Evolutionary conservation across 176 grass and related monocot genomes (phyloP), one percentile per base, ranked within the genome.

Genomic region (Calamus simplicifolius): DNA sequence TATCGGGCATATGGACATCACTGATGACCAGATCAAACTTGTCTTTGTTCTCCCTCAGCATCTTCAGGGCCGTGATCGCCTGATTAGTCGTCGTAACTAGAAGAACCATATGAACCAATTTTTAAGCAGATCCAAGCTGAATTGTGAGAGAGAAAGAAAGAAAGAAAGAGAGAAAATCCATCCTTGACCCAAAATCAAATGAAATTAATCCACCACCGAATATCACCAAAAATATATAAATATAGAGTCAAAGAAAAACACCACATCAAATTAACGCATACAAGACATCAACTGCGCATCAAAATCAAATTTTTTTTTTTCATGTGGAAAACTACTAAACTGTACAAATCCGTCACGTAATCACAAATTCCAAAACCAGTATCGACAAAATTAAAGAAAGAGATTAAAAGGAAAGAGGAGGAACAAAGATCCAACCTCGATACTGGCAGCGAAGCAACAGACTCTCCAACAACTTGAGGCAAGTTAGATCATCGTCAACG

Each of bases 11-110:
- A 62, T 91, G 84, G 29, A 97, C 93, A 67, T 97, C 93, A 70
- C 93, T 97, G 61, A 97, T 91, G 70, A 92, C 93, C 62, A 98
- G 71, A 92, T 98, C 93, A 70, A 98, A 92, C 78, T 63, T 79
- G 52, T 92, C 70, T 25, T 75, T 89, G 79, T 92, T 89, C 74
- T 98, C 87, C 65, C 93, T 79, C 49, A 92, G 75, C 68, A 98
- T 64, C 60, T 74, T 82, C 48, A 98, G 67, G 16, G 93, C 87
- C 1, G 69, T 66, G 35, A 77, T 74, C 66, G 87, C 93, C 63
- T 98, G 84, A 77, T 98, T 89, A 10, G 93, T 89, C 19, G 84
- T 88, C 14, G 88, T 85, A 52, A 98, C 93, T 92, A 79, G 13
- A 64, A 75, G 4, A 62, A 53, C 4, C 49, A 15, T 51, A 54